phyloP scores from a whole-genome alignment of 257 asterid genomes.

The Solanum verrucosum region DNA sequence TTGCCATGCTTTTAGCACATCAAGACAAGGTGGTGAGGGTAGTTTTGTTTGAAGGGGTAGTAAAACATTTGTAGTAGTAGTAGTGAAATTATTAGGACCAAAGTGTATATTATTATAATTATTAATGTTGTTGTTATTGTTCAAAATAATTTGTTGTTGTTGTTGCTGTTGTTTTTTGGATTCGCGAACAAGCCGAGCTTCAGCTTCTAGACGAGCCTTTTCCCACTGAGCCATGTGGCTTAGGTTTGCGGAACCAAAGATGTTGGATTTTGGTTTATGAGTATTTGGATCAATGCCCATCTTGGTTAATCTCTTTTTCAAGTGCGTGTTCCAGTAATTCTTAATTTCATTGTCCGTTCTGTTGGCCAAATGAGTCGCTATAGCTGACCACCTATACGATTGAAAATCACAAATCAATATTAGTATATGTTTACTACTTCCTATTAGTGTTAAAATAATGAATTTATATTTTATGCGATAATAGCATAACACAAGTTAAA shows the following conservation, averaged over 20 bases:
- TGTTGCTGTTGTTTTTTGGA: not conserved
- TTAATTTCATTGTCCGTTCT: not conserved
- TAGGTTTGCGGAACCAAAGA: not conserved
- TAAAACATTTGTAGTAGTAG: not conserved
- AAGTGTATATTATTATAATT: not conserved
- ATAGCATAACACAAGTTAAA: not conserved
- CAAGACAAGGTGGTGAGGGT: not conserved
- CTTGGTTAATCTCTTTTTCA: not conserved
- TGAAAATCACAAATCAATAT: not conserved
- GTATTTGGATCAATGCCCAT: not conserved
- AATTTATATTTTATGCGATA: not conserved
- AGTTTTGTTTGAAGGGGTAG: not conserved
- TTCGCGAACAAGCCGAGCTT: not conserved
- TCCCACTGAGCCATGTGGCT: slow-evolving; percentile 1
- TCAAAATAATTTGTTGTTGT: not conserved
- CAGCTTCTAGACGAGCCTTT: not conserved
- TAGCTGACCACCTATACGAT: not conserved
- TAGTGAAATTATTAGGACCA: not conserved
- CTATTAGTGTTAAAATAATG: not conserved
- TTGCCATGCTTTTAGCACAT: not conserved
- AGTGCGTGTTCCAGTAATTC: not conserved
- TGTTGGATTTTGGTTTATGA: not conserved
- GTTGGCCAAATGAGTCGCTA: not conserved
- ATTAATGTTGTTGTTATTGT: not conserved
- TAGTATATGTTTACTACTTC: not conserved